Evolutionary conservation across 148 eudicot genomes (phyloP).

Genomic region (Arctostaphylos glauca): DNA sequence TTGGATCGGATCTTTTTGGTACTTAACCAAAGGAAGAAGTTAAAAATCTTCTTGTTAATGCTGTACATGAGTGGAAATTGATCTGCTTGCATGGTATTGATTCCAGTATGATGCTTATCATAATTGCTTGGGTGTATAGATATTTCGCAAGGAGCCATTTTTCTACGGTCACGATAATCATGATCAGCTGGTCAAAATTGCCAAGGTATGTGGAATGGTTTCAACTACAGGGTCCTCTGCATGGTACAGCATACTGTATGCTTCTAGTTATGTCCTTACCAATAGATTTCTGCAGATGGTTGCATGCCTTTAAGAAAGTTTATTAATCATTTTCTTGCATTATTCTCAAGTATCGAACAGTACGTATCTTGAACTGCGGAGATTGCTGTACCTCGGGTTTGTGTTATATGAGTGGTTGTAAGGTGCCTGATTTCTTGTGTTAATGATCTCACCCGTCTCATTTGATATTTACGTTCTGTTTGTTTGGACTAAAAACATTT

Average conservation of each 20-base stretch:
- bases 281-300: background rate
- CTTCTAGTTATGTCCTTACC: background rate
- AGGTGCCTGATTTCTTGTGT: background rate
- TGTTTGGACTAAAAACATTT: background rate
- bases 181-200: conserved; percentile 97
- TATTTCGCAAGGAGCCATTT: conserved; percentile 96
- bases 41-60: background rate
- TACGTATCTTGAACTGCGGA: background rate
- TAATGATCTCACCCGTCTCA: background rate
- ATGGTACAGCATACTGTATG: background rate
- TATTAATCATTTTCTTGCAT: background rate
- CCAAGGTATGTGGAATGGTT: conserved; percentile 52
- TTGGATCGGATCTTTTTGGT: background rate
- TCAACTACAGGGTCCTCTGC: background rate
- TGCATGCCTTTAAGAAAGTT: background rate
- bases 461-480: background rate
- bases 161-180: conserved; percentile 96
- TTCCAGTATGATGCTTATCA: conserved; percentile 21
- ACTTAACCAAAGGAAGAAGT: background rate
- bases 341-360: background rate
- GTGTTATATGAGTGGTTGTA: background rate
- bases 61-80: conserved; percentile 13
- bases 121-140: conserved; percentile 46
- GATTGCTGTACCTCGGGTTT: background rate
- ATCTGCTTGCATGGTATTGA: conserved; percentile 15